Base-by-base conservation (phyloP, 2,329 filamentous ascomycete genomes). In the Stagonosporopsis cucurbitacearum region DNA sequence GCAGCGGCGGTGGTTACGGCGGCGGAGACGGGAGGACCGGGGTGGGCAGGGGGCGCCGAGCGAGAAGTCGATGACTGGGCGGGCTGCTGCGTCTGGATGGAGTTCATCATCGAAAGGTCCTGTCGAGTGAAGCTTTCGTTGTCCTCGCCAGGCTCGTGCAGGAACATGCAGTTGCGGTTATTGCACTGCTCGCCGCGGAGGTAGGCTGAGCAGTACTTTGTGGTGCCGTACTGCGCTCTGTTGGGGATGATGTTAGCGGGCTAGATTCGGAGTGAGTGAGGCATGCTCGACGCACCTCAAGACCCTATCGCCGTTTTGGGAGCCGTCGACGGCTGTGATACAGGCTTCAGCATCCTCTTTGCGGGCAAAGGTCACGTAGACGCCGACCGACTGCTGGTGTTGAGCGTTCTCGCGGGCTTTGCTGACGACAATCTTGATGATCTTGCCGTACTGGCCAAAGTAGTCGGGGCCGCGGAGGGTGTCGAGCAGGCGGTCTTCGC, bases 181-280 rank as follows among this genome's bases (percentile, higher is more conserved):
- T 91, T 92, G 77, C 95, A 99, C 63, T 88, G 89, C 76, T 99
- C 95, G 64, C 96, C 92, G 54, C 96, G 90, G 17, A 99, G 82
- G 81, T 96, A 99, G 4, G 95, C 94, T 0, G 95, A 99, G 75
- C 95, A 99, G 76, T 99, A 99, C 75, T 99, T 99, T 4, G 95
- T 99, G 0, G 95, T 99, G 22, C 95, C 95, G 63, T 88, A 88
- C 72, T 89, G 87, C 12, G 87, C 87, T 65, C 87, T 85, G 54
- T 40, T 2, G 50, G 25, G 17, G 37, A 2, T n/a, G n/a, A n/a
- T n/a, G 52, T 72, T 9, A 74, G 67, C 9, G 2, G 33, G 54
- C 46, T 55, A 32, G 20, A 42, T 1, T 7, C 3, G 15, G 44
- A 42, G 28, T 26, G 39, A 42, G 44, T 32, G 9, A 23, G 40